A percentile compares a stretch with the other conserved stretches of the same genome.
phyloP scores from a whole-genome alignment of 129 eudicot species.

The Sambucus nigra region DNA sequence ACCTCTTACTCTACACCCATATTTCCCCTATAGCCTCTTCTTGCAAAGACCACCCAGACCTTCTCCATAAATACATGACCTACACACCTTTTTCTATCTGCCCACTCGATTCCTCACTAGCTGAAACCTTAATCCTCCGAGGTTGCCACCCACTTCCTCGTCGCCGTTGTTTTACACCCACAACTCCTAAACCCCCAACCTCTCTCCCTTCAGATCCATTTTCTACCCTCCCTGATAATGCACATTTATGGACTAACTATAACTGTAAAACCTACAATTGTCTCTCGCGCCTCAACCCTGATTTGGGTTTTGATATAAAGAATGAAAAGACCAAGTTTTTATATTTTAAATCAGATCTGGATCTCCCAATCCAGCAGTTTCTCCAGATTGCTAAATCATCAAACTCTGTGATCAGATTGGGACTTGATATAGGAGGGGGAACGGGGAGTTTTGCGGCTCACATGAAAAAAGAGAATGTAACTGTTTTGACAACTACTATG shows the following conservation, averaged over 20 bases:
- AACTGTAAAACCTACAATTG: slow-evolving; percentile 47
- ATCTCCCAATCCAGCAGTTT: slow-evolving; percentile 70
- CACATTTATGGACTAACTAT: slow-evolving; percentile 37
- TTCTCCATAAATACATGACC: slow-evolving; percentile 81
- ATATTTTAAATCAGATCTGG: slow-evolving; percentile 58
- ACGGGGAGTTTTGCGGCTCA: slow-evolving; percentile 83
- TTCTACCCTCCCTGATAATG: slow-evolving; percentile 40
- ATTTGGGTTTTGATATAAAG: slow-evolving; percentile 62
- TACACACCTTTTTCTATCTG: slow-evolving; percentile 67
- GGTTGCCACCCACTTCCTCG: slow-evolving; percentile 95
- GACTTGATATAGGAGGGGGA: slow-evolving; percentile 78
- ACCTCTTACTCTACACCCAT: slow-evolving; percentile 72
- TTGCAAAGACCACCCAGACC: slow-evolving; percentile 71
- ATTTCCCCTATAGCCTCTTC: slow-evolving; percentile 77
- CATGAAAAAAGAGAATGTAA: slow-evolving; percentile 71
- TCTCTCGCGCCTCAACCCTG: slow-evolving; percentile 47
- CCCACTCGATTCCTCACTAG: slow-evolving; percentile 40
- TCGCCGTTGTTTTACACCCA: slow-evolving; percentile 66
- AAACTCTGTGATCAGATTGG: slow-evolving; percentile 42
- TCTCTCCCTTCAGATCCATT: slow-evolving; percentile 46
- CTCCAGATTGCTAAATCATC: slow-evolving; percentile 35
- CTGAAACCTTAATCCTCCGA: slow-evolving; percentile 67
- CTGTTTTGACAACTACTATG: slow-evolving; percentile 80
- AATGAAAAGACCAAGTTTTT: slow-evolving; percentile 38
- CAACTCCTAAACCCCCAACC: slow-evolving; percentile 30